Evolutionary conservation across 2,329 filamentous ascomycete genomes (phyloP).

Genomic region (Rutstroemia sp.): DNA sequence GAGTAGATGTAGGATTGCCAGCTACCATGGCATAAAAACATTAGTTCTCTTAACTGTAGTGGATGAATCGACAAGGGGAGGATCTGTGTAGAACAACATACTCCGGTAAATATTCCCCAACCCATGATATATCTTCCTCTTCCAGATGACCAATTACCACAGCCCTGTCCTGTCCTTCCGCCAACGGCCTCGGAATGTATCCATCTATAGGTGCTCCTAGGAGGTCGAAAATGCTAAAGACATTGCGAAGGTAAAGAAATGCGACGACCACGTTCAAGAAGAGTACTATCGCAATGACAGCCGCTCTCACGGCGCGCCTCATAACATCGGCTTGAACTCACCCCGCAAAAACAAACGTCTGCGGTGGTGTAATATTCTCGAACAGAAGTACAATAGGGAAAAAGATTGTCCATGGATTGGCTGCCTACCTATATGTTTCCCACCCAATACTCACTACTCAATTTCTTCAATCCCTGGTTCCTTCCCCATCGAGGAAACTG

Average conservation of each 20-base stretch:
- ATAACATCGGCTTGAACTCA: neutral
- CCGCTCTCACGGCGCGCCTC: neutral
- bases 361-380: neutral
- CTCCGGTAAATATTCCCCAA: neutral
- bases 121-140: neutral
- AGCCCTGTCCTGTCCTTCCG: neutral
- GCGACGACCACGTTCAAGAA: neutral
- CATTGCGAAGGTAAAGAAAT: neutral
- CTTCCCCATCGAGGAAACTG: too few relatives aligned
- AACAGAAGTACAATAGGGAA: neutral
- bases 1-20: conserved; percentile 14
- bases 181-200: neutral
- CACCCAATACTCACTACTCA: too few relatives aligned
- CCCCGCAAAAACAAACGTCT: too few relatives aligned
- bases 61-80: too few relatives aligned
- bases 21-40: neutral
- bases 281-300: neutral
- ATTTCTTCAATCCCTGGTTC: too few relatives aligned
- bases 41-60: too few relatives aligned
- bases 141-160: neutral
- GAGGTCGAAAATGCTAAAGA: neutral
- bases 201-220: neutral
- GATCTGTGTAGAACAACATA: neutral
- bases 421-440: too few relatives aligned
- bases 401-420: too few relatives aligned